These are phyloP conservation scores for Phyllostachys edulis DNA, from an alignment of 176 grass and related monocot genomes.

Conservation along the genomic window DNA sequence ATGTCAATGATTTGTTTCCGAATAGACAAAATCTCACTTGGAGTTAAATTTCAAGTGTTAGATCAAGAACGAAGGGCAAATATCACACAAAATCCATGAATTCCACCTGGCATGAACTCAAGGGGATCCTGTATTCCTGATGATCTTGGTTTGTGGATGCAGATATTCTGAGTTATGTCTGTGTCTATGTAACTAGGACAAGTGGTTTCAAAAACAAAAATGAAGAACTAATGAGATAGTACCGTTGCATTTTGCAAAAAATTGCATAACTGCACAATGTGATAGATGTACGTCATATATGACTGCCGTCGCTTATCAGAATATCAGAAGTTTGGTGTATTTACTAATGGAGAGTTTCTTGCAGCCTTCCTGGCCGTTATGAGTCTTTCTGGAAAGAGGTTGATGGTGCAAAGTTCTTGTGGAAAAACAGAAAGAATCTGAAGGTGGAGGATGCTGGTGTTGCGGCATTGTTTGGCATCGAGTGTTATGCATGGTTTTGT, in stretches of 20 bases:
- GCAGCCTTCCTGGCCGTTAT: conserved; percentile 68
- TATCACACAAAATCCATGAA: not conserved
- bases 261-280: not conserved
- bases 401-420: conserved; percentile 59
- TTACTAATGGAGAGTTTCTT: not conserved
- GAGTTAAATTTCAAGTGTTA: not conserved
- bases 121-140: not conserved
- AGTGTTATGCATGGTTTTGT: conserved; percentile 80
- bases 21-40: not conserved
- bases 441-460: conserved; percentile 73
- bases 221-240: not conserved
- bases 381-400: conserved; percentile 84
- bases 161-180: not conserved
- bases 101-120: not conserved
- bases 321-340: not conserved
- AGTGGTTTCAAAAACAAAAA: not conserved
- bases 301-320: not conserved
- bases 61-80: not conserved
- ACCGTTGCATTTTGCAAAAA: not conserved
- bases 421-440: conserved; percentile 56
- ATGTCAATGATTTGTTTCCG: not conserved
- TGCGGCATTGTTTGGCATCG: conserved; percentile 76
- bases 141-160: not conserved
- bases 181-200: not conserved
- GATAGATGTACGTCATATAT: not conserved